phyloP scores from a whole-genome alignment of 2,329 filamentous ascomycete genomes.

The Pseudovirgaria hyperparasitica region DNA sequence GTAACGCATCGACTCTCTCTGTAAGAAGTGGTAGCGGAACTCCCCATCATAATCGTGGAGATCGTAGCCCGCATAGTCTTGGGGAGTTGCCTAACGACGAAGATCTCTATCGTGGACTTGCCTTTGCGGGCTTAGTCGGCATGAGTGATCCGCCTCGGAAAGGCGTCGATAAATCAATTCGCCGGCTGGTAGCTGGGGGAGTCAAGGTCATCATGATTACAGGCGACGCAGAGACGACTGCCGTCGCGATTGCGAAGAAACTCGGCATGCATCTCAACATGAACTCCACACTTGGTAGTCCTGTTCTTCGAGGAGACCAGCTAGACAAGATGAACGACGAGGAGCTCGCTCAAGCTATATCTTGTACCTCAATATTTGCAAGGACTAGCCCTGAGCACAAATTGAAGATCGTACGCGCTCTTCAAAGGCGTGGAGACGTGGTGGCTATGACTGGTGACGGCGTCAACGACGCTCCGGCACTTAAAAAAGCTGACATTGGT shows the following conservation, averaged over 20 bases:
- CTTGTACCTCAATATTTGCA: conserved; percentile 86
- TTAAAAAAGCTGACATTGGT: conserved; percentile 96
- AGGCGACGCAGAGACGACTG: conserved; percentile 88
- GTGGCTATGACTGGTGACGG: conserved; percentile 99
- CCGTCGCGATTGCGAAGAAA: conserved; percentile 83
- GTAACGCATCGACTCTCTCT: conserved; percentile 3
- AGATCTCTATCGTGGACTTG: conserved; percentile 68
- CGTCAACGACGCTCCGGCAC: conserved; percentile 90
- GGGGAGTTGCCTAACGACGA: conserved; percentile 38
- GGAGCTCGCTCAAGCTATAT: conserved; percentile 73
- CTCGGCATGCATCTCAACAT: conserved; percentile 80
- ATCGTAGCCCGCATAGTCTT: conserved; percentile 12
- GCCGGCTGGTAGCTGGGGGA: conserved; percentile 80
- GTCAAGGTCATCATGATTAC: conserved; percentile 99
- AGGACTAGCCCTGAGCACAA: conserved; percentile 96
- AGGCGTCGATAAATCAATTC: conserved; percentile 79
- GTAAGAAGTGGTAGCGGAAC: conserved; percentile 17
- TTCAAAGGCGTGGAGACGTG: conserved; percentile 87
- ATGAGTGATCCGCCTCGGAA: conserved; percentile 95
- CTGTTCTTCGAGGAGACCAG: conserved; percentile 78
- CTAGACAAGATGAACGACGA: conserved; percentile 84
- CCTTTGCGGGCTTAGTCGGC: conserved; percentile 84
- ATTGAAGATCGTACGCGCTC: conserved; percentile 84
- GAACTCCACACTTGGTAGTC: conserved; percentile 44
- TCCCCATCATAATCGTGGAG: too few species aligned